phyloP scores from a whole-genome alignment of 768 basidiomycete genomes.

The Boletus rubescentipes region DNA sequence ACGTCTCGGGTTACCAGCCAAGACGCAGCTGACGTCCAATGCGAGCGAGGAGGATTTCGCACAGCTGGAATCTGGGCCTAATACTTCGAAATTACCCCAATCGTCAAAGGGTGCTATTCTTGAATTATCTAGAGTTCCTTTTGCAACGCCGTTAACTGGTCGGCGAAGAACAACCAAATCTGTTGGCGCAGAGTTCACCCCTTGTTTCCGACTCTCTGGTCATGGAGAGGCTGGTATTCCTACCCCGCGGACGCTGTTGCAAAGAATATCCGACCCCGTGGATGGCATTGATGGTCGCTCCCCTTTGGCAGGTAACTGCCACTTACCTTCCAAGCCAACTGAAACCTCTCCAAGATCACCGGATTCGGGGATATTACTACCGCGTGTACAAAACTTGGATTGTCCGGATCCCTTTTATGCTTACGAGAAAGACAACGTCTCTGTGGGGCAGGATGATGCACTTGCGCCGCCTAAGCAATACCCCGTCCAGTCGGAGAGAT shows the following conservation, averaged over 20 bases:
- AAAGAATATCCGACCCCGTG: not conserved
- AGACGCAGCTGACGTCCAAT: not conserved
- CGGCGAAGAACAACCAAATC: not conserved
- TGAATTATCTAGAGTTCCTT: not conserved
- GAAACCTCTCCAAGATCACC: not conserved
- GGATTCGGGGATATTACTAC: not conserved
- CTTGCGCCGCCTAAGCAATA: not conserved
- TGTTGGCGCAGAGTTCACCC: not conserved
- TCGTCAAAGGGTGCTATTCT: not conserved
- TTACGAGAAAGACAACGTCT: not conserved
- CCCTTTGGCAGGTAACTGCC: not conserved
- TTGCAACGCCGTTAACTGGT: slow-evolving; percentile 10
- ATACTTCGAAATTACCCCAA: not conserved
- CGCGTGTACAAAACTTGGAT: not conserved
- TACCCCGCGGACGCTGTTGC: slow-evolving; percentile 19
- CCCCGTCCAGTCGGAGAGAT: not conserved
- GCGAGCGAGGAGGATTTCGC: slow-evolving; percentile 2
- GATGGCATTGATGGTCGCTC: not conserved
- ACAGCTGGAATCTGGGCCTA: not conserved
- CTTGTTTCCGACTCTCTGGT: not conserved
- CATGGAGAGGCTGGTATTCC: slow-evolving; percentile 1
- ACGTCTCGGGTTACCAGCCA: not conserved
- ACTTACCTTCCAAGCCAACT: not conserved
- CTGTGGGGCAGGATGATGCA: not conserved
- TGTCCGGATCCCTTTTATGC: slow-evolving; percentile 1